Conservation (phyloP, 805 yeast species). For the Ogataea henricii region DNA sequence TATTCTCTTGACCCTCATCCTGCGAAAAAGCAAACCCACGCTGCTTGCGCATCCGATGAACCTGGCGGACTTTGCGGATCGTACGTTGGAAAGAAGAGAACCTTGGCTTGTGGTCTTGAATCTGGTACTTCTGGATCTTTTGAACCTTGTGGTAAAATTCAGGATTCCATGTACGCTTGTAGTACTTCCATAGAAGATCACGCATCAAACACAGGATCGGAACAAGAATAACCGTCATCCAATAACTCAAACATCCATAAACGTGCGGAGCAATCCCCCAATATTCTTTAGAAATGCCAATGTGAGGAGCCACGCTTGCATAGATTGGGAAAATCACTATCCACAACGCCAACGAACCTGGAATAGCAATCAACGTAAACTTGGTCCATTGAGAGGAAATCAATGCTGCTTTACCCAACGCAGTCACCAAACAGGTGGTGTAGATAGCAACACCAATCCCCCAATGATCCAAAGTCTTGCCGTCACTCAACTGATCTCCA, state of each 20-base stretch:
- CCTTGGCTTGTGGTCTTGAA: constrained; percentile 92
- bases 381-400: constrained; percentile 94
- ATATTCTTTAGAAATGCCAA: constrained; percentile 81
- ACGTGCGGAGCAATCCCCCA: constrained; percentile 75
- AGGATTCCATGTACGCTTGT: constrained; percentile 87
- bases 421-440: constrained; percentile 84
- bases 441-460: constrained; percentile 90
- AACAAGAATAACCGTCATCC: constrained; percentile 79
- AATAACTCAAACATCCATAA: constrained; percentile 76
- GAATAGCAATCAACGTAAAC: constrained; percentile 87
- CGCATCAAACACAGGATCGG: constrained; percentile 79
- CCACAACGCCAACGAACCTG: constrained; percentile 90
- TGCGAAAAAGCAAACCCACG: constrained; percentile 98
- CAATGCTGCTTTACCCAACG: constrained; percentile 92
- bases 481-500: constrained; percentile 67
- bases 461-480: constrained; percentile 85
- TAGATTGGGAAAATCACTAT: constrained; percentile 83
- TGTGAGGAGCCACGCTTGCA: constrained; percentile 79
- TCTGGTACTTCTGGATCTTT: constrained; percentile 93
- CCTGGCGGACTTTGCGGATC: constrained; percentile 95
- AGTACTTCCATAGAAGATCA: constrained; percentile 93
- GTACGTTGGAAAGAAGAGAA: constrained; percentile 97
- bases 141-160: constrained; percentile 94
- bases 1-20: constrained; percentile 88
- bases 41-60: constrained; percentile 96